Evolutionary conservation across 805 yeast genomes (phyloP), one percentile per base, ranked within the genome.

Genomic region (Starmera dryadoides): DNA sequence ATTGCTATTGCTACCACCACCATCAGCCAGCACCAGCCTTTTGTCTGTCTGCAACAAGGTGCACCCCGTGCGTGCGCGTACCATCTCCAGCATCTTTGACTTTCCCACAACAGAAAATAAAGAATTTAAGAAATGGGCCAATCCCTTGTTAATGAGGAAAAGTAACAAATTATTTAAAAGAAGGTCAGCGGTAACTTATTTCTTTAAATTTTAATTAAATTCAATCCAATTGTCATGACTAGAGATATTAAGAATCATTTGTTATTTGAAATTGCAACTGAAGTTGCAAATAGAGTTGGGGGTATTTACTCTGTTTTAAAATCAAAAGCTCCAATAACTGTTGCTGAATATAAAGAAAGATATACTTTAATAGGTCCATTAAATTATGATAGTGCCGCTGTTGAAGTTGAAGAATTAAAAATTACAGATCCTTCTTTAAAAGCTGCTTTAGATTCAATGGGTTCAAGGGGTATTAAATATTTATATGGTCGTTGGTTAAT

Each of bases 291-390:
- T 68, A 73, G 94, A 53, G 98, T 91, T 18, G 98, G 98, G 37
- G 98, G 98, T 29, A 91, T 91, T 60, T 91, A 91, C 67, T 89
- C 98, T 6, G 98, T 91, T 38, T 73, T 91, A 56, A 93, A 93
- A 61, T 86, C 96, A 10, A 91, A 91, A 63, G 97, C 97, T 7
- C 97, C 97, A 8, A 88, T 89, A 43, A 91, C 98, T 8, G 91
- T 85, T 37, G 88, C 94, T 31, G 97, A 91, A 62, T 93, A 88
- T 63, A 76, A 85, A 47, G 86, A 83, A 51, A 72, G 96, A 40
- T 91, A 91, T 64, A 79, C 86, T 19, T 69, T 88, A 37, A 69
- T 93, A 40, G 98, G 98, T 4, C 96, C 96, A 0, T 69, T 86
- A 49, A 82, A 86, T 65, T 71, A 75, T 51, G 74, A 76, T 46